phyloP scores from a whole-genome alignment of 768 basidiomycete species.

The Calocybe indica region DNA sequence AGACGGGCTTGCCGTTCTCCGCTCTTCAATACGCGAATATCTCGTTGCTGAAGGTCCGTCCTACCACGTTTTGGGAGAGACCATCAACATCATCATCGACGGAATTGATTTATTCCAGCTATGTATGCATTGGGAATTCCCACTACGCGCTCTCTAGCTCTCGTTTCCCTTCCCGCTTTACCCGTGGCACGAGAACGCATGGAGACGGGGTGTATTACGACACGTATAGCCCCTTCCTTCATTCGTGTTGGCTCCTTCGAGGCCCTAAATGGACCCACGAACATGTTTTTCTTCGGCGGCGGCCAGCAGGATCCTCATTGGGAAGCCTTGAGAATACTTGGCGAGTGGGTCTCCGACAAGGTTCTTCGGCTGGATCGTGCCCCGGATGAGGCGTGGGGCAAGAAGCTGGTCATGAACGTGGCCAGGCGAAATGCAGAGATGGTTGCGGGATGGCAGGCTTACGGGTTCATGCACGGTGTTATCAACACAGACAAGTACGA shows the following conservation, averaged over 20 bases:
- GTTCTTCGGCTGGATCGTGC: slow-evolving; percentile 49
- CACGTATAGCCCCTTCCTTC: slow-evolving; percentile 85
- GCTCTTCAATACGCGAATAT: slow-evolving; percentile 92
- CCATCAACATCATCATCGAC: too few relatives aligned
- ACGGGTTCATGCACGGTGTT: slow-evolving; percentile 93
- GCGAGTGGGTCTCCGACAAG: slow-evolving; percentile 64
- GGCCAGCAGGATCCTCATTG: slow-evolving; percentile 72
- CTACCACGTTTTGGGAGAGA: too few relatives aligned
- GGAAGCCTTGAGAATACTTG: slow-evolving; percentile 69
- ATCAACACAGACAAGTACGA: slow-evolving; percentile 94
- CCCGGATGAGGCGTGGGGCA: slow-evolving; percentile 60
- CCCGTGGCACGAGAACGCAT: slow-evolving; percentile 69
- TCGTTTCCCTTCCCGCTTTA: slow-evolving; percentile 69
- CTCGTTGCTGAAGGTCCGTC: slow-evolving; percentile 79
- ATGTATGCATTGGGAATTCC: slow-evolving; percentile 77
- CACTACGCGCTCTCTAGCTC: slow-evolving; percentile 80
- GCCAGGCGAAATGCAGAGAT: slow-evolving; percentile 84
- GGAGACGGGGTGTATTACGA: slow-evolving; percentile 69
- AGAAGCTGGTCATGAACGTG: slow-evolving; percentile 67
- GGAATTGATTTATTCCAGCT: slow-evolving; percentile 16
- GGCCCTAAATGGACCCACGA: slow-evolving; percentile 67
- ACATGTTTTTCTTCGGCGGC: slow-evolving; percentile 65
- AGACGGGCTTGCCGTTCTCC: slow-evolving; percentile 92
- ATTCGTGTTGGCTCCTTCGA: slow-evolving; percentile 91
- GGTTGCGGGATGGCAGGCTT: slow-evolving; percentile 95